These are phyloP conservation scores for Turnera subulata DNA, from an alignment of 345 rosid genomes.

Conservation along the genomic window DNA sequence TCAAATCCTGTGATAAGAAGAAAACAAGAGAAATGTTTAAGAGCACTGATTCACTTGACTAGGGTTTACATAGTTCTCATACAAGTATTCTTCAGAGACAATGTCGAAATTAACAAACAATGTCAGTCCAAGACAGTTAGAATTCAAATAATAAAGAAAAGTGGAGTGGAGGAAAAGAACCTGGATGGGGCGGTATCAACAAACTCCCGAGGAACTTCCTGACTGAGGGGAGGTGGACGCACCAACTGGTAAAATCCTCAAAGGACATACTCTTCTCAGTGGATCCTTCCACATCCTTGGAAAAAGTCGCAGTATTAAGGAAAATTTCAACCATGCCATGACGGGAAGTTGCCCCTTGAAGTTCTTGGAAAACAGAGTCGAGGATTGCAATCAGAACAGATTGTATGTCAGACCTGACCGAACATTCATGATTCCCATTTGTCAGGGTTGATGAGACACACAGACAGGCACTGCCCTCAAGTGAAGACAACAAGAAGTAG, in stretches of 20 bases:
- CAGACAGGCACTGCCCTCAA: too few species aligned
- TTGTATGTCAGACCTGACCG: conserved; percentile 71
- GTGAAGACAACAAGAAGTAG: not conserved
- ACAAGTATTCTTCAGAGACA: not conserved
- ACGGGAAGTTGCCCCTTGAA: too few species aligned
- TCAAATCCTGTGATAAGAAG: too few species aligned
- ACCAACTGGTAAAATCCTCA: conserved; percentile 77
- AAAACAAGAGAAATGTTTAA: not conserved
- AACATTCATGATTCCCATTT: conserved; percentile 13
- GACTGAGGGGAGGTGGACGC: conserved; percentile 52
- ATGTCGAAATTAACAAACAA: not conserved
- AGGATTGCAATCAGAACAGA: conserved; percentile 41
- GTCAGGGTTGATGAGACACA: not conserved
- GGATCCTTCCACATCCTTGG: conserved; percentile 34
- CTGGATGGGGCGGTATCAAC: conserved; percentile 61
- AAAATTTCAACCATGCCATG: conserved; percentile 43
- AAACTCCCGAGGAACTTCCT: conserved; percentile 84
- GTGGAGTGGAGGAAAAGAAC: conserved; percentile 27
- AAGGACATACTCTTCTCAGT: conserved; percentile 60
- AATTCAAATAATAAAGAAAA: conserved; percentile 11
- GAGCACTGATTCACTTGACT: not conserved
- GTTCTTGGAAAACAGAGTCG: conserved; percentile 48
- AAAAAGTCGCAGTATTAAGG: conserved; percentile 58
- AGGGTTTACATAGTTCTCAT: not conserved
- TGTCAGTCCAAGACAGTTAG: not conserved